Conservation (phyloP, 2,329 filamentous ascomycete genomes). For the Fusarium bulbicola region DNA sequence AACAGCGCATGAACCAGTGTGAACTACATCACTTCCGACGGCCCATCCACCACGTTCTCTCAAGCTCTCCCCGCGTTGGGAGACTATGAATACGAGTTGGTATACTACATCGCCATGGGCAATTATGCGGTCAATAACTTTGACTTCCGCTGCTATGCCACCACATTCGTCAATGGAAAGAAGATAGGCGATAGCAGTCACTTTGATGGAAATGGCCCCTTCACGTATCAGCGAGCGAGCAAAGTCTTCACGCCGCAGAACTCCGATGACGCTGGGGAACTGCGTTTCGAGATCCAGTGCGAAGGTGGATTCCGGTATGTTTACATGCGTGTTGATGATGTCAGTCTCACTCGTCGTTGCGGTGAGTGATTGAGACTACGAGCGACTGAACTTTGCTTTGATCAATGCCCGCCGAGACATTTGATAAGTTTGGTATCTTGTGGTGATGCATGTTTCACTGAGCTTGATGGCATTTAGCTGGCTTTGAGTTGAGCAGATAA, state of each 20-base stretch:
- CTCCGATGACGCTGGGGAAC: not conserved
- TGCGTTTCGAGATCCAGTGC: not conserved
- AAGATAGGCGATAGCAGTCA: not conserved
- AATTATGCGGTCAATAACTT: not conserved
- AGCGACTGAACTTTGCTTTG: not conserved
- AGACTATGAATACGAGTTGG: not conserved
- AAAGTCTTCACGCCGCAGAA: not conserved
- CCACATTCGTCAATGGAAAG: not conserved
- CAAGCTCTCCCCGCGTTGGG: not conserved
- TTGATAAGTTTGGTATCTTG: not conserved
- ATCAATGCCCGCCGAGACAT: not conserved
- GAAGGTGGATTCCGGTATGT: not conserved
- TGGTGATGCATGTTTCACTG: not conserved
- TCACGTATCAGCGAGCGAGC: not conserved
- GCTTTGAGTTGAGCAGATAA: not conserved
- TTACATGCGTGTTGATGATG: not conserved
- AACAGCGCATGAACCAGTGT: not conserved
- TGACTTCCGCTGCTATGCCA: not conserved
- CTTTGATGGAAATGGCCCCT: not conserved
- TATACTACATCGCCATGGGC: not conserved
- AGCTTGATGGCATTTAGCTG: not conserved
- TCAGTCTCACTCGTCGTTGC: not conserved
- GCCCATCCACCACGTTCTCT: not conserved
- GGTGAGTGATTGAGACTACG: not conserved
- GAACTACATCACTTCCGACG: not conserved